Evolutionary conservation across 2,329 filamentous ascomycete species (phyloP).

Genomic region (Fusarium sp.): DNA sequence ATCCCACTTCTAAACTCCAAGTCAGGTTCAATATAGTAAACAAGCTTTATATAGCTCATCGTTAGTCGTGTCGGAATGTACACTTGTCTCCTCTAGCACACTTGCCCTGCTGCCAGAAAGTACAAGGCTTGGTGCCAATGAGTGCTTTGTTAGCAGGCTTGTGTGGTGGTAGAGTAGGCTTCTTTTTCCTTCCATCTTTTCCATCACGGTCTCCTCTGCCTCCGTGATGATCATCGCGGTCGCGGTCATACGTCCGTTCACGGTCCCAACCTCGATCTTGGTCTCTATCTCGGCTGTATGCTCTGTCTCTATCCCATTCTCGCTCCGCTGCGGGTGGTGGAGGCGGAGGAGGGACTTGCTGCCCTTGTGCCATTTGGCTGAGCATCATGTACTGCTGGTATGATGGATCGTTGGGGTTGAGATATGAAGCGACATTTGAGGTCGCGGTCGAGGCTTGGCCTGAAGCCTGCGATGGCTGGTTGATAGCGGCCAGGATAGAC

Average conservation of each 20-base stretch:
- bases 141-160: constrained; percentile 63
- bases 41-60: constrained; percentile 6
- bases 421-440: constrained; percentile 36
- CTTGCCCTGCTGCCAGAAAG: constrained; percentile 75
- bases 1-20: constrained; percentile 11
- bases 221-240: constrained; percentile 47
- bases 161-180: constrained; percentile 53
- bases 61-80: constrained; percentile 74
- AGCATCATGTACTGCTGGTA: constrained; percentile 54
- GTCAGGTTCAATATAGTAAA: constrained; percentile 12
- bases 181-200: constrained; percentile 54
- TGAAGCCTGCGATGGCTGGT: constrained; percentile 47
- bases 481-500: constrained; percentile 56
- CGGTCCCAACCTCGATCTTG: constrained; percentile 40
- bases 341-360: constrained; percentile 40
- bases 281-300: constrained; percentile 43
- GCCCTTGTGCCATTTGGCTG: constrained; percentile 50
- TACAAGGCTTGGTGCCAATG: constrained; percentile 74
- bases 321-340: constrained; percentile 46
- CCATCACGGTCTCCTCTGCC: constrained; percentile 46
- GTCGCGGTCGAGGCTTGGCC: constrained; percentile 35
- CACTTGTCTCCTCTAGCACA: constrained; percentile 79
- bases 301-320: constrained; percentile 42
- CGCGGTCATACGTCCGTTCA: constrained; percentile 48
- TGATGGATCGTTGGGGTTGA: constrained; percentile 52